phyloP scores from a whole-genome alignment of 495 filamentous ascomycete genomes.

The Penicillium flavigenum region DNA sequence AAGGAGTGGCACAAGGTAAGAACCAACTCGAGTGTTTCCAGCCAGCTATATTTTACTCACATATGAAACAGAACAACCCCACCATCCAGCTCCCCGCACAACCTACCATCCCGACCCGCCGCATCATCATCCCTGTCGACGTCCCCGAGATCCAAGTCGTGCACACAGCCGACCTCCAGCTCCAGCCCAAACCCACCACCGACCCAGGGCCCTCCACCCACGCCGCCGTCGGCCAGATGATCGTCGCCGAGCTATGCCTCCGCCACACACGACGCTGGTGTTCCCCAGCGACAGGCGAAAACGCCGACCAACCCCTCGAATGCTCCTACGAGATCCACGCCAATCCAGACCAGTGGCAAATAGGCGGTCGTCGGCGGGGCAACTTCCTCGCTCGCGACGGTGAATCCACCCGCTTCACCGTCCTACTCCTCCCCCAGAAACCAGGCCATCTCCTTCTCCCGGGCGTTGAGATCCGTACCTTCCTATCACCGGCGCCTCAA shows the following conservation, averaged over 20 bases:
- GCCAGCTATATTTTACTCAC: conserved; percentile 9
- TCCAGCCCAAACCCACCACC: conserved; percentile 37
- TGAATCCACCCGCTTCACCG: conserved; percentile 49
- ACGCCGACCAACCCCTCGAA: conserved; percentile 56
- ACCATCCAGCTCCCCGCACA: conserved; percentile 37
- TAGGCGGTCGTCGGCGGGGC: conserved; percentile 76
- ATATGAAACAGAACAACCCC: conserved; percentile 32
- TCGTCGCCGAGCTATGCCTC: conserved; percentile 69
- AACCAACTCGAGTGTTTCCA: not conserved
- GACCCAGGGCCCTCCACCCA: conserved; percentile 32
- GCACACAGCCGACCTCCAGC: conserved; percentile 73
- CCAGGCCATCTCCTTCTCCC: conserved; percentile 76
- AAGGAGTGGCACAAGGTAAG: conserved; percentile 50
- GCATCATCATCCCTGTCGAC: conserved; percentile 64
- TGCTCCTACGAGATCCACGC: conserved; percentile 84
- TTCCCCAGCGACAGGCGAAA: conserved; percentile 37
- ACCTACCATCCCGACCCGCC: conserved; percentile 37
- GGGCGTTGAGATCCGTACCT: conserved; percentile 68
- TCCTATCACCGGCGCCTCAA: conserved; percentile 34
- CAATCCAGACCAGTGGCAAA: conserved; percentile 73
- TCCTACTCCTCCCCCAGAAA: conserved; percentile 76
- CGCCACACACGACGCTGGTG: conserved; percentile 81
- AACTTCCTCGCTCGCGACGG: conserved; percentile 65
- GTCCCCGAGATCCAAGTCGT: conserved; percentile 84
- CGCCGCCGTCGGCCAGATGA: conserved; percentile 63